Evolutionary conservation across 2,329 filamentous ascomycete genomes (phyloP).

Genomic region (Neopestalotiopsis clavispora): DNA sequence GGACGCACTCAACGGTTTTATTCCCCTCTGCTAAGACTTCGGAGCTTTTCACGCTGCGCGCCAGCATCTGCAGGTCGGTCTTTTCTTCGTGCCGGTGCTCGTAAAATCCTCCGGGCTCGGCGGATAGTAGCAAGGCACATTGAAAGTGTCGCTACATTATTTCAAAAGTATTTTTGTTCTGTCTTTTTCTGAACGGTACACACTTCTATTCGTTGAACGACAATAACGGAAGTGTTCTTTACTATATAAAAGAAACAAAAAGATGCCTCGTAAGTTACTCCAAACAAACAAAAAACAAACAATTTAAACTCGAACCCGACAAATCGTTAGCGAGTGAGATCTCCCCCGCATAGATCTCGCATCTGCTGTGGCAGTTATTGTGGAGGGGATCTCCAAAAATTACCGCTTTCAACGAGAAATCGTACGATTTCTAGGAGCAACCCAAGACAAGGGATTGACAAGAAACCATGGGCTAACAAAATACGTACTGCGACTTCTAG

Average conservation of each 20-base stretch:
- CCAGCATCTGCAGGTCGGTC: background rate
- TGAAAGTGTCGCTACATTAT: background rate
- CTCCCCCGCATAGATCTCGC: slow-evolving; percentile 8
- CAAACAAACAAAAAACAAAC: background rate
- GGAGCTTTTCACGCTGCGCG: background rate
- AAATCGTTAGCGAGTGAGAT: slow-evolving; percentile 9
- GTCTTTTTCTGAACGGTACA: no score
- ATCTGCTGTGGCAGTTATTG: slow-evolving; percentile 5
- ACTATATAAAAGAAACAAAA: background rate
- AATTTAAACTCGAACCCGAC: slow-evolving; percentile 2
- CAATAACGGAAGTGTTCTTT: no score
- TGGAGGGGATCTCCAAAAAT: slow-evolving; percentile 13
- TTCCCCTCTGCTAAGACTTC: background rate
- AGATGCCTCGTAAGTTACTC: slow-evolving; percentile 10
- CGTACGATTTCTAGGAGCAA: slow-evolving; percentile 11
- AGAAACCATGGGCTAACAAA: background rate
- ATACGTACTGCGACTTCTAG: slow-evolving; percentile 2
- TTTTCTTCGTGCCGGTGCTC: background rate
- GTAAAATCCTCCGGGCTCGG: background rate
- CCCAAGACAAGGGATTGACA: background rate
- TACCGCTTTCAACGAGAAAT: slow-evolving; percentile 8
- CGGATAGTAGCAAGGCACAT: background rate
- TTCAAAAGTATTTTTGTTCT: background rate
- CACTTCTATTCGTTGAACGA: no score
- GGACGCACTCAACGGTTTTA: background rate